phyloP scores from a whole-genome alignment of 192 early-diverging fungal species.

The Ambispora gerdemannii region DNA sequence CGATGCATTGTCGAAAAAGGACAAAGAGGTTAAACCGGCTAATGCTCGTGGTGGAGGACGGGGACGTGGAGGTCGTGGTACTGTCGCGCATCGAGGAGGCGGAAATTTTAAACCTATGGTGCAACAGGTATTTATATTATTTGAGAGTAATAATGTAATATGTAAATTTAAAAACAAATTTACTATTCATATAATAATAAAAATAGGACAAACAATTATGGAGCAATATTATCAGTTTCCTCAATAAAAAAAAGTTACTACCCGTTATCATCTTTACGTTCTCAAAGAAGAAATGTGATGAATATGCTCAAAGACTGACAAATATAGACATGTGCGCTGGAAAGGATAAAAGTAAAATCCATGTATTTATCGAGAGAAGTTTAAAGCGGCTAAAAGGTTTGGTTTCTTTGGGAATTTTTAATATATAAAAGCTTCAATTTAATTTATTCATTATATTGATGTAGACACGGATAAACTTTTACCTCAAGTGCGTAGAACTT shows the following conservation, averaged over 20 bases:
- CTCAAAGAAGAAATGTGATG: slow-evolving; percentile 93
- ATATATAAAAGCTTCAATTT: too few relatives aligned
- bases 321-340: slow-evolving; percentile 77
- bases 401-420: too few relatives aligned
- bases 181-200: neutral
- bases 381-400: slow-evolving; percentile 71
- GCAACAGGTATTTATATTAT: slow-evolving; percentile 35
- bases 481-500: slow-evolving; percentile 85
- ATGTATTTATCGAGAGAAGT: slow-evolving; percentile 80
- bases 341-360: slow-evolving; percentile 77
- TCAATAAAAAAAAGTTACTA: slow-evolving; percentile 74
- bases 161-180: too few relatives aligned
- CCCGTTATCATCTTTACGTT: slow-evolving; percentile 94
- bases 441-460: neutral
- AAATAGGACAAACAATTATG: slow-evolving; percentile 74
- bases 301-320: slow-evolving; percentile 73
- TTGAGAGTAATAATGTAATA: too few relatives aligned
- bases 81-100: slow-evolving; percentile 30
- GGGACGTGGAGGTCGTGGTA: slow-evolving; percentile 41
- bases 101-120: slow-evolving; percentile 41
- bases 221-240: slow-evolving; percentile 70
- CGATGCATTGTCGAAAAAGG: slow-evolving; percentile 65
- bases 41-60: slow-evolving; percentile 46
- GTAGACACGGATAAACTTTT: slow-evolving; percentile 71
- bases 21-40: slow-evolving; percentile 47